Conservation (phyloP, 139 green algal species). For the Chlorella sp. region DNA sequence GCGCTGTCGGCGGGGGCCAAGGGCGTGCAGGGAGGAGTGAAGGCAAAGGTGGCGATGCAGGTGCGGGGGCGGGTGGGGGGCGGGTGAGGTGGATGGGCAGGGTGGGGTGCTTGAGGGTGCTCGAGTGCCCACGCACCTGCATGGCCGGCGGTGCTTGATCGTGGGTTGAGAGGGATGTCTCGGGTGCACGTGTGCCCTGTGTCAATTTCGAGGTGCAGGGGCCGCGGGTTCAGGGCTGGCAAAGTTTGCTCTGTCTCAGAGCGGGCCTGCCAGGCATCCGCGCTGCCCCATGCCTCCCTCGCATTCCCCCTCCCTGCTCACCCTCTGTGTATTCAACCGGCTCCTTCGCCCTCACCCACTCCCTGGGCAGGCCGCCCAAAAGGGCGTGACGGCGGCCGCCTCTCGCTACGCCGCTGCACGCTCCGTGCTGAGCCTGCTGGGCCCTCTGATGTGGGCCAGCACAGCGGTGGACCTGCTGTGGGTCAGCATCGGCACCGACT, state of each 20-base stretch:
- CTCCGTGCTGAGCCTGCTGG: constrained; percentile 70
- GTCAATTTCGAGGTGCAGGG: not conserved
- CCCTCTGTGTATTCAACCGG: too few species aligned
- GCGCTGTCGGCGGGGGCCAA: constrained; percentile 23
- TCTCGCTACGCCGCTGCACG: constrained; percentile 72
- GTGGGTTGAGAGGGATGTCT: not conserved
- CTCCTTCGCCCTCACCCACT: not conserved
- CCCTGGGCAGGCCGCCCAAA: constrained; percentile 59
- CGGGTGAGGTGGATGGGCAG: not conserved
- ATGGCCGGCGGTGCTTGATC: not conserved
- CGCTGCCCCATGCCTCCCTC: not conserved
- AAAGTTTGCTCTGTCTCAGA: too few species aligned
- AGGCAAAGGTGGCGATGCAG: constrained; percentile 36
- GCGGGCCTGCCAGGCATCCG: not conserved
- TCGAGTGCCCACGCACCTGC: too few species aligned
- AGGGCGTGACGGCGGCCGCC: constrained; percentile 55
- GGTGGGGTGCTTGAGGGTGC: too few species aligned
- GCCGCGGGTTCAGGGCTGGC: too few species aligned
- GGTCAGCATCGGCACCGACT: constrained; percentile 83
- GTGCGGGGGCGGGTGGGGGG: not conserved
- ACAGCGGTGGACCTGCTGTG: constrained; percentile 79
- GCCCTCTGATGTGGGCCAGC: constrained; percentile 81
- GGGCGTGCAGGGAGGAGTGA: not conserved
- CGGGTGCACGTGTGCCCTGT: not conserved
- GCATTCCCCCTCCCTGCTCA: not conserved